Evolutionary conservation across 768 basidiomycete genomes (phyloP).

Genomic region (Serendipita sp.): DNA sequence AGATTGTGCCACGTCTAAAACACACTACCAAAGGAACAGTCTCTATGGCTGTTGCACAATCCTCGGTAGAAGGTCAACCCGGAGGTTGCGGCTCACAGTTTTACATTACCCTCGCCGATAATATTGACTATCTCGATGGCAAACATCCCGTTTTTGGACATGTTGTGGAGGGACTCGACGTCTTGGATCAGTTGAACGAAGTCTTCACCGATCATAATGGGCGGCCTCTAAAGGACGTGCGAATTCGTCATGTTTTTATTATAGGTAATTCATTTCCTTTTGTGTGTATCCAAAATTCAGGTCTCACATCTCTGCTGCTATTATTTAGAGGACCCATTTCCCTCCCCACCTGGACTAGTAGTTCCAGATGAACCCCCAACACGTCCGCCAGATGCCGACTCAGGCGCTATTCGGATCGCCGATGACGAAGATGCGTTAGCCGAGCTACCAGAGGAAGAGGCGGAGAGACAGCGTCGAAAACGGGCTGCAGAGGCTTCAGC

Average conservation of each 20-base stretch:
- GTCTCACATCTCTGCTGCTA: background rate
- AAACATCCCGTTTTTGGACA: slow-evolving; percentile 89
- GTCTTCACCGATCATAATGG: slow-evolving; percentile 78
- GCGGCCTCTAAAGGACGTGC: slow-evolving; percentile 81
- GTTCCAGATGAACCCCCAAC: slow-evolving; percentile 63
- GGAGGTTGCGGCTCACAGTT: slow-evolving; percentile 93
- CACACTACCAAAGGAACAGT: slow-evolving; percentile 76
- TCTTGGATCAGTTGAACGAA: slow-evolving; percentile 84
- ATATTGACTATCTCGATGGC: slow-evolving; percentile 90
- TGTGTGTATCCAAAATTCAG: background rate
- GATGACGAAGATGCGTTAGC: slow-evolving; percentile 87
- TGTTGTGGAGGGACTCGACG: slow-evolving; percentile 87
- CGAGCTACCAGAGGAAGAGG: slow-evolving; percentile 71
- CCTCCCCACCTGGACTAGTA: slow-evolving; percentile 64
- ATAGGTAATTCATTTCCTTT: slow-evolving; percentile 40
- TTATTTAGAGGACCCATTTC: slow-evolving; percentile 76
- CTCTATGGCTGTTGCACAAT: slow-evolving; percentile 94
- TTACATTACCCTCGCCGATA: slow-evolving; percentile 82
- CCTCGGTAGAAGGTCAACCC: slow-evolving; percentile 35
- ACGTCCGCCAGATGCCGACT: slow-evolving; percentile 54
- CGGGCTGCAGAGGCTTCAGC: slow-evolving; percentile 86
- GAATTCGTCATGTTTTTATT: slow-evolving; percentile 90
- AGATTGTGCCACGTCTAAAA: slow-evolving; percentile 65
- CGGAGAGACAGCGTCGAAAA: slow-evolving; percentile 63
- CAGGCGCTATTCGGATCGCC: slow-evolving; percentile 62